Percentiles rank a stretch among this genome's conserved stretches.
Evolutionary conservation across 2,329 filamentous ascomycete genomes (phyloP).

Genomic region (Didymellaceae sp.): DNA sequence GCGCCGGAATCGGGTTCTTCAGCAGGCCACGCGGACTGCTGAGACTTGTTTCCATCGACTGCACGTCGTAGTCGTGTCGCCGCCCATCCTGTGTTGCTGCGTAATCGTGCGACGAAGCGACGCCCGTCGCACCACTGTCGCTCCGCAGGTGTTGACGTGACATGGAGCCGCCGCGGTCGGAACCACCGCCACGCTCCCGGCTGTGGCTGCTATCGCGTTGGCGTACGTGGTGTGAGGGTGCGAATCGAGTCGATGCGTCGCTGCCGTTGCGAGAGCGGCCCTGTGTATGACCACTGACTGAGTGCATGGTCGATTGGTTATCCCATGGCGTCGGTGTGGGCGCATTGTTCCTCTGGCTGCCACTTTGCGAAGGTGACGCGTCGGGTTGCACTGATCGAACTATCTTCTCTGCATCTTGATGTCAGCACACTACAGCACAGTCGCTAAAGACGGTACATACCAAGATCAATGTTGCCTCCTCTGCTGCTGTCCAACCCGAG

Average conservation of each 20-base stretch:
- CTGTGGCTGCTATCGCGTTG: constrained; percentile 49
- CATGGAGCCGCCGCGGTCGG: constrained; percentile 49
- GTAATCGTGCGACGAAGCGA: constrained; percentile 79
- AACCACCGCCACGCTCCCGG: constrained; percentile 41
- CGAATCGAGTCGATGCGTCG: constrained; percentile 42
- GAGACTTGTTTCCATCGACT: constrained; percentile 90
- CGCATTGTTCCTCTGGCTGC: constrained; percentile 52
- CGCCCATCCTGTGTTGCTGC: constrained; percentile 76
- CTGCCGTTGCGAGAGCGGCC: constrained; percentile 43
- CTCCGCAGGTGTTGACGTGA: constrained; percentile 69
- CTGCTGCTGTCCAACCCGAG: constrained; percentile 90
- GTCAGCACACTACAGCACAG: constrained; percentile 14
- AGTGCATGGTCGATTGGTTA: constrained; percentile 56
- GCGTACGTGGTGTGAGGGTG: constrained; percentile 34
- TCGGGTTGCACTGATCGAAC: constrained; percentile 83
- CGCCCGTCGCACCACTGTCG: constrained; percentile 76
- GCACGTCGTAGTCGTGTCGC: constrained; percentile 92
- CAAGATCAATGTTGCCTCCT: constrained; percentile 90
- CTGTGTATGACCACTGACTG: constrained; percentile 52
- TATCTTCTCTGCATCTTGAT: constrained; percentile 77
- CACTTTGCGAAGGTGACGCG: constrained; percentile 36
- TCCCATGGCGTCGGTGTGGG: constrained; percentile 75
- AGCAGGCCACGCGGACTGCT: constrained; percentile 72
- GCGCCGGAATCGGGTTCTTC: constrained; percentile 87
- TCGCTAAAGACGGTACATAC: constrained; percentile 57